Percentiles rank a stretch among this genome's conserved stretches.
phyloP scores from a whole-genome alignment of 495 filamentous ascomycete species.

The Penicilliopsis zonata region DNA sequence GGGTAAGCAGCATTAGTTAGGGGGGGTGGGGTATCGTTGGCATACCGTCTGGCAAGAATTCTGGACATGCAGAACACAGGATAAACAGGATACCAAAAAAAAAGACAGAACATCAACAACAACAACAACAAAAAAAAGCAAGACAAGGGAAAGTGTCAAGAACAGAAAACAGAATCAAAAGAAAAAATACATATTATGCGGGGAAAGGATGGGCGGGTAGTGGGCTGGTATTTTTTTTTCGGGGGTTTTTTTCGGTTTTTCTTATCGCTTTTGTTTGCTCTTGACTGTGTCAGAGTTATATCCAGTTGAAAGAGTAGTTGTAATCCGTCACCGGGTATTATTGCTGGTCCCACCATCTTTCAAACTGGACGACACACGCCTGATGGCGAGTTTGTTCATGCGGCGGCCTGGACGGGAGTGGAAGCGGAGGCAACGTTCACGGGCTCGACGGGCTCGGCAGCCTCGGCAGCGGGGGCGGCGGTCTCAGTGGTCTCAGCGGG shows the following conservation, averaged over 20 bases:
- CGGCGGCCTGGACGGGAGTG: constrained; percentile 37
- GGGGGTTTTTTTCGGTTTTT: no score
- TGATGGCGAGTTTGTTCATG: constrained; percentile 24
- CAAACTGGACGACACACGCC: constrained; percentile 24
- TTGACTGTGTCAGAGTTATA: constrained; percentile 1
- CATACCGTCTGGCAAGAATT: constrained; percentile 5
- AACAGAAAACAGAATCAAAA: no score
- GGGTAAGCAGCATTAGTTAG: no score
- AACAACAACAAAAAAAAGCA: neutral
- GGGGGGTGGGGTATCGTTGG: constrained; percentile 15
- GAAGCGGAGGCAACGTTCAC: constrained; percentile 21
- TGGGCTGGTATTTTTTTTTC: no score
- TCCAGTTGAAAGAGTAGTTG: constrained; percentile 1
- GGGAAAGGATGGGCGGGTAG: no score
- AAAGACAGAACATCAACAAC: constrained; percentile 13
- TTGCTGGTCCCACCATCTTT: constrained; percentile 32
- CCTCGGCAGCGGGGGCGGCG: constrained; percentile 13
- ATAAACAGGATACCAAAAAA: constrained; percentile 7
- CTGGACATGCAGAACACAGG: constrained; percentile 3
- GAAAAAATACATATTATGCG: no score
- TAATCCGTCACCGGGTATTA: constrained; percentile 11
- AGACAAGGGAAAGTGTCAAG: no score
- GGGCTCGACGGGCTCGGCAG: constrained; percentile 24
- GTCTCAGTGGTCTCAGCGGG: constrained; percentile 9
- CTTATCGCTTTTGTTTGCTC: no score